These are phyloP conservation scores for Trichoderma gamsii DNA, from an alignment of 495 filamentous ascomycete genomes.

Conservation along the genomic window DNA sequence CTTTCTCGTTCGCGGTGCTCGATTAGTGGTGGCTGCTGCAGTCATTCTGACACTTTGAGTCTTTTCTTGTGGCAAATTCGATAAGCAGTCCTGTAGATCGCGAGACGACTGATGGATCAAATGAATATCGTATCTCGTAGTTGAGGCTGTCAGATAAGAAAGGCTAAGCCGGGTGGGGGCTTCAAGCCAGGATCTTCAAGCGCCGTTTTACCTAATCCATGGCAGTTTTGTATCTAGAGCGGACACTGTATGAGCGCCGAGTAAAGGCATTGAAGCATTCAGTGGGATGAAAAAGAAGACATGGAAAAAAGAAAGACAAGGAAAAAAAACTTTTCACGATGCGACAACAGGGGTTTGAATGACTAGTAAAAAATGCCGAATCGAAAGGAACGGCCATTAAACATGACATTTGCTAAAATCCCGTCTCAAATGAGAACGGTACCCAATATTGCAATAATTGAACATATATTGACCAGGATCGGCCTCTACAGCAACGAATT, in stretches of 20 bases:
- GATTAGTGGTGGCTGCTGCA: background rate
- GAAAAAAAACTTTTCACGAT: no score
- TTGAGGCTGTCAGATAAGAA: background rate
- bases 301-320: no score
- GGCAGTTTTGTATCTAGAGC: background rate
- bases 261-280: background rate
- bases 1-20: background rate
- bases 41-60: background rate
- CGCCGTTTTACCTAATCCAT: background rate
- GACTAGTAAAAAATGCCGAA: no score
- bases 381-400: no score
- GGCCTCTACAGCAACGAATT: no score
- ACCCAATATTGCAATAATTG: no score
- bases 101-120: background rate
- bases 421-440: no score
- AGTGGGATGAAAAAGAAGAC: background rate
- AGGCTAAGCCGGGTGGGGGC: background rate
- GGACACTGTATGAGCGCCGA: background rate
- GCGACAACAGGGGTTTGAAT: no score
- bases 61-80: background rate
- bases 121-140: background rate
- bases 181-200: background rate
- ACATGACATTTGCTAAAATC: no score
- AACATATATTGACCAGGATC: no score
- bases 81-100: background rate